Conservation (phyloP, 768 basidiomycete species). For the Cubamyces sp. region DNA sequence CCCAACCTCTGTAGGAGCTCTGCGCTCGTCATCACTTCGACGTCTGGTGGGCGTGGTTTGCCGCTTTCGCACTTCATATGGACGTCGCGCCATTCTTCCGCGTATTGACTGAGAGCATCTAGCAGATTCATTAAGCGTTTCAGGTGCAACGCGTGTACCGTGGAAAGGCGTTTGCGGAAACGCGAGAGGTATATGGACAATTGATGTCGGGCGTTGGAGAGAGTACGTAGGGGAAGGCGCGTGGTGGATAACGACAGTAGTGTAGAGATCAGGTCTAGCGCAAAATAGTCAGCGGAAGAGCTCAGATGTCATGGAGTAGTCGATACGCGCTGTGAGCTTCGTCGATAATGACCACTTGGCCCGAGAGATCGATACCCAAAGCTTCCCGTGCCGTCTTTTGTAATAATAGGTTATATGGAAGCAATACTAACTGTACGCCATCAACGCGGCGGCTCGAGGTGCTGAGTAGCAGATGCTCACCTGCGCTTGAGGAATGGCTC, state of each 20-base stretch:
- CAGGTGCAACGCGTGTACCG: constrained; percentile 75
- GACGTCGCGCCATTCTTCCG: constrained; percentile 55
- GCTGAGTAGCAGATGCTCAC: constrained; percentile 42
- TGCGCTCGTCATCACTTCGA: constrained; percentile 70
- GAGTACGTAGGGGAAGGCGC: constrained; percentile 56
- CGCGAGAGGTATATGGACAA: constrained; percentile 75
- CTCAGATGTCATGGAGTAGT: not conserved
- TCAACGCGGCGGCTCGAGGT: constrained; percentile 4
- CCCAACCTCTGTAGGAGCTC: constrained; percentile 70
- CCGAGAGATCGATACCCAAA: constrained; percentile 80
- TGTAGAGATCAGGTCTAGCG: constrained; percentile 83
- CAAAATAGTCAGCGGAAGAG: not conserved
- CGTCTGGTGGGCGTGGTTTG: constrained; percentile 29
- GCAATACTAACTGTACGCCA: constrained; percentile 69
- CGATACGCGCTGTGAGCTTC: constrained; percentile 88
- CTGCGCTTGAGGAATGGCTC: constrained; percentile 90
- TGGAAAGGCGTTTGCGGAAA: constrained; percentile 77
- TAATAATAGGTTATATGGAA: constrained; percentile 93
- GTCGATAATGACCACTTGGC: constrained; percentile 89
- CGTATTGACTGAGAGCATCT: constrained; percentile 64
- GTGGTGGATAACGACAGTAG: constrained; percentile 85
- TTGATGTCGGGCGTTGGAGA: constrained; percentile 71
- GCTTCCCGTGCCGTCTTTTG: constrained; percentile 84
- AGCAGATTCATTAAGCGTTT: constrained; percentile 79
- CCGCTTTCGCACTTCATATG: constrained; percentile 9